These are phyloP conservation scores for Sambucus nigra DNA, from an alignment of 129 eudicot species.

Conservation along the genomic window DNA sequence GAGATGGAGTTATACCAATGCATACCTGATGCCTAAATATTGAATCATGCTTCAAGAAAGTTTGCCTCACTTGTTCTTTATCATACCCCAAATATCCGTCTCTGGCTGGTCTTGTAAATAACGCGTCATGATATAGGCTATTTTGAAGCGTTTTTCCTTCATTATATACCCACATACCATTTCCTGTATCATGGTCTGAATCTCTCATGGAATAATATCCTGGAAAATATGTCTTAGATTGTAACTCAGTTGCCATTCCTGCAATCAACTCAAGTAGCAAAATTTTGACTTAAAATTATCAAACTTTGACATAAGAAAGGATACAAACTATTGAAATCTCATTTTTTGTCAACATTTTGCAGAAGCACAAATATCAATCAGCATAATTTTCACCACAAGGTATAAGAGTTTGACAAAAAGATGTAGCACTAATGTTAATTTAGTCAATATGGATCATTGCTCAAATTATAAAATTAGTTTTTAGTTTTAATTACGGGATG, in stretches of 20 bases:
- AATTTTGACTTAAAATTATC: not conserved
- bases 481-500: too few species aligned
- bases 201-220: constrained; percentile 33
- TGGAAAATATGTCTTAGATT: constrained; percentile 35
- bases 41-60: constrained; percentile 59
- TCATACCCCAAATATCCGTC: constrained; percentile 22
- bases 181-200: constrained; percentile 29
- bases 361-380: too few species aligned
- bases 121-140: constrained; percentile 20
- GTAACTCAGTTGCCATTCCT: constrained; percentile 76
- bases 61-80: constrained; percentile 44
- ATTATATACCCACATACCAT: constrained; percentile 37
- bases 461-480: too few species aligned
- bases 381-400: not conserved
- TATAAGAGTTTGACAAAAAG: not conserved
- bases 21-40: constrained; percentile 66
- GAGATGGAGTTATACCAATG: too few species aligned
- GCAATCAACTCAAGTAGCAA: constrained; percentile 23
- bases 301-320: not conserved
- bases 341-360: not conserved
- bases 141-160: constrained; percentile 26
- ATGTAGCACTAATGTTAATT: too few species aligned
- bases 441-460: too few species aligned
- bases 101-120: constrained; percentile 20
- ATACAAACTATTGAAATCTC: not conserved